phyloP scores from a whole-genome alignment of 2,329 filamentous ascomycete species.

The Macrophomina pseudophaseolina region DNA sequence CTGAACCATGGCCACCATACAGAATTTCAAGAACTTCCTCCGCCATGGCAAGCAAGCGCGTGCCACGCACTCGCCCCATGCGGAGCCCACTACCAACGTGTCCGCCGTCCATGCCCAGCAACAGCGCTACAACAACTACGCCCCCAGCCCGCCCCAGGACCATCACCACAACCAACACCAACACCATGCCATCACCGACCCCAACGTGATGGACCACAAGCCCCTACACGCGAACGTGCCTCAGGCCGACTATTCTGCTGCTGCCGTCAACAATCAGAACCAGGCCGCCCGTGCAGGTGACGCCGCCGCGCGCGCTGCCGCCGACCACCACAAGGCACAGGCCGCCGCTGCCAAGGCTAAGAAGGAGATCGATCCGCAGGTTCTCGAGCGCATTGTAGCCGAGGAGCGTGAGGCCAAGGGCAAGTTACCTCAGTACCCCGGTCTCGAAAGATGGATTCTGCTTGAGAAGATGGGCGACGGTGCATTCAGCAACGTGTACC shows the following conservation, averaged over 20 bases:
- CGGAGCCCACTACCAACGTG: slow-evolving; percentile 66
- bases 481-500: slow-evolving; percentile 98
- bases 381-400: slow-evolving; percentile 83
- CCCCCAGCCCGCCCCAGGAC: slow-evolving; percentile 55
- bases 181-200: slow-evolving; percentile 63
- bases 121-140: slow-evolving; percentile 48
- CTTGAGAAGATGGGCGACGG: slow-evolving; percentile 98
- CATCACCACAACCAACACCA: slow-evolving; percentile 62
- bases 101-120: slow-evolving; percentile 65
- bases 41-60: slow-evolving; percentile 96
- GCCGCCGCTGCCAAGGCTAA: slow-evolving; percentile 48
- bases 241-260: slow-evolving; percentile 63
- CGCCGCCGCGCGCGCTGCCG: slow-evolving; percentile 66
- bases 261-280: slow-evolving; percentile 66
- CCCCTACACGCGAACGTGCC: slow-evolving; percentile 58
- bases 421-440: slow-evolving; percentile 85
- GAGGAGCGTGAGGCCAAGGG: slow-evolving; percentile 87
- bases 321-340: slow-evolving; percentile 64
- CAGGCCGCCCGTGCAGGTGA: slow-evolving; percentile 71
- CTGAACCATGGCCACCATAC: slow-evolving; percentile 72
- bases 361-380: slow-evolving; percentile 62
- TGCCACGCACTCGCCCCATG: slow-evolving; percentile 62
- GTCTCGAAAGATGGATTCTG: slow-evolving; percentile 83
- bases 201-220: slow-evolving; percentile 65
- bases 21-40: slow-evolving; percentile 98